Conservation (phyloP, 1,284 basidiomycete species). For the Exsudoporus floridanus region DNA sequence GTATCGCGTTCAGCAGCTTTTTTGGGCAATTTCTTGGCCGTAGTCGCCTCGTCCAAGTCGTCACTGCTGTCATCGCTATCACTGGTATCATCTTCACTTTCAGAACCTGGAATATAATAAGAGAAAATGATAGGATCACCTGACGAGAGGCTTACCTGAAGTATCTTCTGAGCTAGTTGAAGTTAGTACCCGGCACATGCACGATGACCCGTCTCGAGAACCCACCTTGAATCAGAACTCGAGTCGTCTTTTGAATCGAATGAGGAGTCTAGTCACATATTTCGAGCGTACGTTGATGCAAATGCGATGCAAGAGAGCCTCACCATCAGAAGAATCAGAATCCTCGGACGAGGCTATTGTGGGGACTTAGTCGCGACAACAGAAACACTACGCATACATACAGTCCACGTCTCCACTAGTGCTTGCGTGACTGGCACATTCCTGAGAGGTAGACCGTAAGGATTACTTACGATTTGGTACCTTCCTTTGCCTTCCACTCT, state of each 20-base stretch:
- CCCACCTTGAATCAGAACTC: conserved; percentile 17
- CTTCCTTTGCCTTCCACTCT: conserved; percentile 52
- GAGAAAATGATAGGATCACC: background rate
- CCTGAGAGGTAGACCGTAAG: background rate
- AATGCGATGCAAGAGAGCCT: background rate
- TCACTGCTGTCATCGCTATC: conserved; percentile 10
- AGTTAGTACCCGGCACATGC: conserved; percentile 3
- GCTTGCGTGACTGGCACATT: conserved; percentile 5
- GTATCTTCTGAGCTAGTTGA: conserved; percentile 32
- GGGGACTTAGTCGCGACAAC: conserved; percentile 15
- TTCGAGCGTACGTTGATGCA: background rate
- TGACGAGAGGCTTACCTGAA: conserved; percentile 19
- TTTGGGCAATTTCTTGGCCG: conserved; percentile 4
- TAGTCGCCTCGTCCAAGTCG: conserved; percentile 2
- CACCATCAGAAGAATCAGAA: conserved; percentile 28
- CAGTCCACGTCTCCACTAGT: conserved; percentile 31
- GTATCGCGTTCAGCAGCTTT: conserved; percentile 30
- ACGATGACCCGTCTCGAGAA: conserved; percentile 23
- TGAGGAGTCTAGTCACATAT: conserved; percentile 28
- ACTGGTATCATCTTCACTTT: conserved; percentile 11
- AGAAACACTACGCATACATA: conserved; percentile 24
- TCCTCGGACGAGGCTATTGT: conserved; percentile 26
- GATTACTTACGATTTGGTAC: conserved; percentile 24
- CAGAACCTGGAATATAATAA: conserved; percentile 19
- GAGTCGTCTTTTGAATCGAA: conserved; percentile 36